Conservation (phyloP, 2,329 filamentous ascomycete species). For the Aspergillus sclerotialis region DNA sequence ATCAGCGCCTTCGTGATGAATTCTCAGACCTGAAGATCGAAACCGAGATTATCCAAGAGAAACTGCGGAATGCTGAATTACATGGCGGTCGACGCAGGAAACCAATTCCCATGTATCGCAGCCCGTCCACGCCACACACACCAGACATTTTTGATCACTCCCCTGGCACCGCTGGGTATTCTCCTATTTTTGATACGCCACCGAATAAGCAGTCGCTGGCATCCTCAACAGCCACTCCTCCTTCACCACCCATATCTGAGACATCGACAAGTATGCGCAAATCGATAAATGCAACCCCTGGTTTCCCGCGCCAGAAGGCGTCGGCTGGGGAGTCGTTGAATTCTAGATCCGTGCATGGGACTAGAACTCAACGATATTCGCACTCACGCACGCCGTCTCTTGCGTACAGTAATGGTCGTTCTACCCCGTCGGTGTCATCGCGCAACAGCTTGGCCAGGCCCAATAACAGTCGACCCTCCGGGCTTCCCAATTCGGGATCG, state of each 20-base stretch:
- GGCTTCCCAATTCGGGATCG: conserved; percentile 58
- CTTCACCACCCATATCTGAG: conserved; percentile 90
- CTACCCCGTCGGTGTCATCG: conserved; percentile 38
- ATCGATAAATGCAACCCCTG: conserved; percentile 46
- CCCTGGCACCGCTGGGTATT: conserved; percentile 76
- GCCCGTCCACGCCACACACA: conserved; percentile 51
- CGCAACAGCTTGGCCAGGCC: conserved; percentile 46
- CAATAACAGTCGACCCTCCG: conserved; percentile 32
- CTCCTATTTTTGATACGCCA: conserved; percentile 82
- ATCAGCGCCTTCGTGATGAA: conserved; percentile 83
- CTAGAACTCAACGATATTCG: conserved; percentile 28
- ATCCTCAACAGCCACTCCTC: conserved; percentile 70
- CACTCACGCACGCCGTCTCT: conserved; percentile 56
- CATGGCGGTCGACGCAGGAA: conserved; percentile 46
- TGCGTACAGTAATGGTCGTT: conserved; percentile 41
- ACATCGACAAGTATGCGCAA: conserved; percentile 58
- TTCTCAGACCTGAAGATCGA: conserved; percentile 91
- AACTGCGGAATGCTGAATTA: conserved; percentile 66
- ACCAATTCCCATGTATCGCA: conserved; percentile 43
- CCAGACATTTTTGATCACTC: conserved; percentile 66
- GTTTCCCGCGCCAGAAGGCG: conserved; percentile 35
- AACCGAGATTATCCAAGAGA: conserved; percentile 88
- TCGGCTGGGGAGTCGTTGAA: conserved; percentile 46
- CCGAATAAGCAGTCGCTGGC: conserved; percentile 62
- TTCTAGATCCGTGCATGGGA: conserved; percentile 46